Base-by-base conservation (phyloP, 345 rosid genomes). In the Schrenkiella parvula region DNA sequence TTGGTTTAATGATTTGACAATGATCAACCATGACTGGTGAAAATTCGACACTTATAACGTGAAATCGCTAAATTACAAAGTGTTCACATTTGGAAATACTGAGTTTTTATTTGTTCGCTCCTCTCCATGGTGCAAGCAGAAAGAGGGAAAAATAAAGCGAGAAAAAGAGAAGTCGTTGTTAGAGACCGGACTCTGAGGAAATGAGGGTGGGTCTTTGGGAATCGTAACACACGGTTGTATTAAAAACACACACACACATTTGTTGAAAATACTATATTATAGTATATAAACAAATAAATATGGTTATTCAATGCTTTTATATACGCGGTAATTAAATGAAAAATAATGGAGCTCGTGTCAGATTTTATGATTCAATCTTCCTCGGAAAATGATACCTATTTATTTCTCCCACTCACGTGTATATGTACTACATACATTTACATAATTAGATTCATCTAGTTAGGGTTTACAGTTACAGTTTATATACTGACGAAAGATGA, bases 291-390 rank as follows among this genome's bases (percentile, higher is more conserved):
- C 17, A 22, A 6, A 59, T 26, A 39, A 5, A 42, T 1, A 3
- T 34, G 14, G 15, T 14, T 69, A 69, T 34, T 59, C 7, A 37
- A 62, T 62, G 38, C 18, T 62, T 70, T 63, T 71, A 23, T 51
- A 29, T 35, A 62, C 25, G 23, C 50, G 65, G 54, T 68, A 61
- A 61, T 34, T 67, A 62, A 50, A 60, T 60, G 73, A 68, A 68
- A 25, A 68, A 52, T 61, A 60, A 75, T 61, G 74, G 64, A 74
- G 64, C 21, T 75, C 43, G 42, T 68, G 79, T 75, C 79, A 68
- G 74, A 65, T 57, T 71, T 71, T 61, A 75, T 68, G 38, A 72
- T 71, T 71, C 56, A 71, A 71, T 77, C 73, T 57, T 71, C 72
- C 64, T 68, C 70, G 79, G 74, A 75, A 74, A 75, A 75, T 75